Percentiles rank a stretch among this genome's conserved stretches.
Evolutionary conservation across 108 stramenopile genomes (phyloP).

Genomic region (Conticribra guillardii): DNA sequence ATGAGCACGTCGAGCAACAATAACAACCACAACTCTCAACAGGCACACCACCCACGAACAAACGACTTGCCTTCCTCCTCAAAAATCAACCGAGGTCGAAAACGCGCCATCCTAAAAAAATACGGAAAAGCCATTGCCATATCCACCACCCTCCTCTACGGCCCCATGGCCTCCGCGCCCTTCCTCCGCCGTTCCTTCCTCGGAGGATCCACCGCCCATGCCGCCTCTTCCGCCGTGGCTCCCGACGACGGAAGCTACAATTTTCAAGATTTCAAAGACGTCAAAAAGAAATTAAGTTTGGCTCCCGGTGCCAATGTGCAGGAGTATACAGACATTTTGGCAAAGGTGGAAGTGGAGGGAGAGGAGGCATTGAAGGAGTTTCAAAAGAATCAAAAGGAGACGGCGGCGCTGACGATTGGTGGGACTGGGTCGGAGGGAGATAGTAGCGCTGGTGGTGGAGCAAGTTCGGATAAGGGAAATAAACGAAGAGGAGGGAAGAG

Average conservation of each 20-base stretch:
- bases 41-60: too few species aligned
- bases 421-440: slow-evolving; percentile 6
- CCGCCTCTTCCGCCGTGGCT: slow-evolving; percentile 22
- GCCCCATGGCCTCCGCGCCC: slow-evolving; percentile 37
- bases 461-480: slow-evolving; percentile 1
- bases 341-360: slow-evolving; percentile 46
- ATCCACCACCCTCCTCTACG: slow-evolving; percentile 44
- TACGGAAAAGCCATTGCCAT: slow-evolving; percentile 47
- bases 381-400: slow-evolving; percentile 23
- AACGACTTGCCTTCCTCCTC: too few species aligned
- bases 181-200: slow-evolving; percentile 15
- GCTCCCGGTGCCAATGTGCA: slow-evolving; percentile 46
- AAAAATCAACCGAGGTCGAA: too few species aligned
- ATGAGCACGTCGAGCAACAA: too few species aligned
- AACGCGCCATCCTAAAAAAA: slow-evolving; percentile 39
- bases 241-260: slow-evolving; percentile 32
- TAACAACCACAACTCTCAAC: too few species aligned
- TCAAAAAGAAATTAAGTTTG: slow-evolving; percentile 47
- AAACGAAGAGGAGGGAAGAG: slow-evolving; percentile 24
- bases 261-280: slow-evolving; percentile 51
- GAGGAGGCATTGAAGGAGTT: slow-evolving; percentile 36
- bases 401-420: slow-evolving; percentile 42
- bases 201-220: slow-evolving; percentile 33
- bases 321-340: slow-evolving; percentile 40
- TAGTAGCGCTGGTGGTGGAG: not conserved